Evolutionary conservation across 345 rosid genomes (phyloP), one percentile per base, ranked within the genome.

Genomic region (Populus pruinosa): DNA sequence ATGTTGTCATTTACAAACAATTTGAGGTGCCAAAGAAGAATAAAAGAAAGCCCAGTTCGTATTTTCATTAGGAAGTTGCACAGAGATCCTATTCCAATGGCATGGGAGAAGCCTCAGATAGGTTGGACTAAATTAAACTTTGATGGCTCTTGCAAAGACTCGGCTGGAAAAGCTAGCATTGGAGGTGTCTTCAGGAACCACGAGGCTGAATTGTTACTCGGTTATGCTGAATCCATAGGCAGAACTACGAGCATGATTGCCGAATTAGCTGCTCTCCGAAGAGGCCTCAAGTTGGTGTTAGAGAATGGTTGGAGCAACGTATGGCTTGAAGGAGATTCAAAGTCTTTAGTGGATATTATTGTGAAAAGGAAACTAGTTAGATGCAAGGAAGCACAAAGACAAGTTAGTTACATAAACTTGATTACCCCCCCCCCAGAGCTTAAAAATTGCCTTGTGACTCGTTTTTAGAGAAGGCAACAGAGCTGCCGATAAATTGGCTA

Each of bases 241-340:
- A 83, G 78, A 70, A 87, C 86, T 61, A 89, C 85, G 8, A 92
- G 94, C 88, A 86, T 91, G 16, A 72, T 88, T 2, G 95, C 98
- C 0, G 97, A 92, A 81, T 73, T 92, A 2, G 88, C 89, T 0
- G 97, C 95, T 0, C 87, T 94, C n/a, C 79, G 85, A 38, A 80
- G 92, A 80, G 98, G 97, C 36, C 90, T 92, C 0, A 94, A 91
- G 80, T 82, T 94, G 73, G 89, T 83, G n/a, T 79, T 90, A 14
- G 97, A 94, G 77, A 87, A 93, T 47, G 91, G 92, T 2, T 91
- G 90, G 96, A 85, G 69, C 6, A 76, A 88, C 29, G 82, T 92
- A 6, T 94, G 98, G 97, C 89, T 92, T 0, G 95, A 94, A 85
- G 96, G 97, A 5, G 97, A 94, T 64, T 90, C 89, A n/a, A 89